Base-by-base conservation (phyloP, 2,329 filamentous ascomycete genomes). In the Neocatenulostroma microsporum region DNA sequence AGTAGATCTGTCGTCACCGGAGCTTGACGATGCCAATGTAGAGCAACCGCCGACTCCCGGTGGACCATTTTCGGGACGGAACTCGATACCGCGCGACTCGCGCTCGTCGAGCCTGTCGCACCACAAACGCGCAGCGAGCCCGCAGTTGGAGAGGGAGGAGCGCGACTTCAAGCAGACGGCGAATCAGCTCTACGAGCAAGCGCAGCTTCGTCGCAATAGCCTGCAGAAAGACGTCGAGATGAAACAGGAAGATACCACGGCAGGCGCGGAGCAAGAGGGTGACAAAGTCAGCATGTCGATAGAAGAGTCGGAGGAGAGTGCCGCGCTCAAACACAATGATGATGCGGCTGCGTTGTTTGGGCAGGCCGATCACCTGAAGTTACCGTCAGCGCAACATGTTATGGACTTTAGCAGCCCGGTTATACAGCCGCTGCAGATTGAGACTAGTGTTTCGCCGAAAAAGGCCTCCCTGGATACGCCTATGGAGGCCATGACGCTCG, bases 121-220 rank as follows among this genome's bases (percentile, higher is more conserved):
- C 50, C 78, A 75, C 44, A 37, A 37, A 30, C 78, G 84, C 41
- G 82, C 81, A n/a, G 78, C 82, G 17, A 91, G 85, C 46, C 88
- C 89, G 34, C 86, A 87, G 12, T 71, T 96, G 24, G 89, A 96
- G 65, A 86, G 84, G 53, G 89, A 96, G 51, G 89, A 96, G 69
- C 84, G 83, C 56, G 91, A 96, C 62, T 98, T 98, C 57, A 95
- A 89, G 5, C 85, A 94, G 63, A 96, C 88, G 1, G 91, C 91
- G 12, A 84, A 86, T 49, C 85, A 82, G 32, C 75, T 96, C 51
- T 84, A 76, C 73, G 63, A 72, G 69, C 47, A 67, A 61, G 44
- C 63, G 52, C 57, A 70, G 55, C 46, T 58, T 52, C 49, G 63
- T 49, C 38, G 64, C 54, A 54, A 59, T 49, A 55, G 55, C 40